These are phyloP conservation scores for Skeletonema menzelii DNA, from an alignment of 108 stramenopile genomes.

Conservation along the genomic window DNA sequence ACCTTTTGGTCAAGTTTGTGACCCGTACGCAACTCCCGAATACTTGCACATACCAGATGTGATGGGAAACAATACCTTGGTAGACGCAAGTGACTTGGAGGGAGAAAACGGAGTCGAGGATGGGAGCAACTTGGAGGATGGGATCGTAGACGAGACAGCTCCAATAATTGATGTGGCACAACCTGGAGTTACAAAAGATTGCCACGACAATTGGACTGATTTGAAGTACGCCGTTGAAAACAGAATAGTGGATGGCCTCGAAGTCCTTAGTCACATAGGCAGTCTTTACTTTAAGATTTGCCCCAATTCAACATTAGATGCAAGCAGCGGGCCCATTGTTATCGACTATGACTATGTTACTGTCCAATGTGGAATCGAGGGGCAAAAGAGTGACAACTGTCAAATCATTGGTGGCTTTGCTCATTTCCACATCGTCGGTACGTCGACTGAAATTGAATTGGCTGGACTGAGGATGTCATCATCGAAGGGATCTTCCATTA, in stretches of 20 bases:
- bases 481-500: constrained; percentile 33
- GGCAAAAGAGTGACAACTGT: constrained; percentile 18
- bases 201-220: constrained; percentile 31
- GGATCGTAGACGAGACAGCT: not conserved
- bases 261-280: not conserved
- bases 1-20: not conserved
- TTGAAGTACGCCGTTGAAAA: constrained; percentile 32
- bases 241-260: not conserved
- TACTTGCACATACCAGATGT: too few relatives aligned
- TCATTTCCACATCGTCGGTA: constrained; percentile 34
- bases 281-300: constrained; percentile 39
- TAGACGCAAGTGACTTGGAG: too few relatives aligned
- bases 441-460: constrained; percentile 21
- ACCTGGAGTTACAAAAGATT: not conserved
- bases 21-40: not conserved
- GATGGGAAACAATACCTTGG: too few relatives aligned
- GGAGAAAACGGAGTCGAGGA: too few relatives aligned
- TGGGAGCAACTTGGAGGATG: not conserved
- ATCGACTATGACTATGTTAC: constrained; percentile 33
- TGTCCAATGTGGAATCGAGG: constrained; percentile 32
- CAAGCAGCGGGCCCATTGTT: constrained; percentile 21
- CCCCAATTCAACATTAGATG: constrained; percentile 20
- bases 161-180: not conserved
- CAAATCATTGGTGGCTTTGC: constrained; percentile 26
- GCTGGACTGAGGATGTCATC: constrained; percentile 27